Base-by-base conservation (phyloP, 2,329 filamentous ascomycete genomes). In the Alternaria longipes region DNA sequence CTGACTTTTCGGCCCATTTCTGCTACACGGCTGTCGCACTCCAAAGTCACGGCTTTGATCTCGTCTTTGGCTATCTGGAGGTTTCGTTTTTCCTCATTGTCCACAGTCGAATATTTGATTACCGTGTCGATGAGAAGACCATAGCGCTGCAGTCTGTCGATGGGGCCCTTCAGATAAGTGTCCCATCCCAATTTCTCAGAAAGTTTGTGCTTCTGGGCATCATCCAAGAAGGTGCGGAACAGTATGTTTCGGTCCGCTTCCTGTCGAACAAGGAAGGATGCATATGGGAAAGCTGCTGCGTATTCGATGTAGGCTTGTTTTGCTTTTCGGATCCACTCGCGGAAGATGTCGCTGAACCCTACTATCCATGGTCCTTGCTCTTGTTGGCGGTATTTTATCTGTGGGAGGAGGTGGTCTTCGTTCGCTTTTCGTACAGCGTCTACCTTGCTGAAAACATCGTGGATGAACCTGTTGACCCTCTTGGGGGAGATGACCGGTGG, bases 271-370 rank as follows among this genome's bases (percentile, higher is more conserved):
- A 94, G 83, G 74, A 92, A 94, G 38, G 89, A 90, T 1, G 95
- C 94, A 60, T 90, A 89, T 0, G 94, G 94, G 69, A 95, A 98
- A 0, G 89, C 89, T 1, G 91, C 90, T 40, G 94, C 94, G 78
- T 98, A 99, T 60, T 97, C 93, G 62, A 97, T 89, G 76, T 98
- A 99, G 11, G 92, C 90, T 3, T 86, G 83, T 78, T 90, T 93
- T 32, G 95, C 95, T 79, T 97, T 98, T 65, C 95, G 88, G 64
- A 98, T 97, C 95, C 95, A 99, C 81, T 99, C 95, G 60, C 95
- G 86, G 83, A 99, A 98, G 51, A 99, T 92, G 74, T 98, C 95
- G 75, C 94, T 97, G 80, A 97, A 97, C 3, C 95, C 95, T 12
- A 87, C 85, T 60, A 99, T 90, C 89, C 93, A 99, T 0, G 95